Evolutionary conservation across 2,329 filamentous ascomycete species (phyloP).

Genomic region (Corinectria fuckeliana): DNA sequence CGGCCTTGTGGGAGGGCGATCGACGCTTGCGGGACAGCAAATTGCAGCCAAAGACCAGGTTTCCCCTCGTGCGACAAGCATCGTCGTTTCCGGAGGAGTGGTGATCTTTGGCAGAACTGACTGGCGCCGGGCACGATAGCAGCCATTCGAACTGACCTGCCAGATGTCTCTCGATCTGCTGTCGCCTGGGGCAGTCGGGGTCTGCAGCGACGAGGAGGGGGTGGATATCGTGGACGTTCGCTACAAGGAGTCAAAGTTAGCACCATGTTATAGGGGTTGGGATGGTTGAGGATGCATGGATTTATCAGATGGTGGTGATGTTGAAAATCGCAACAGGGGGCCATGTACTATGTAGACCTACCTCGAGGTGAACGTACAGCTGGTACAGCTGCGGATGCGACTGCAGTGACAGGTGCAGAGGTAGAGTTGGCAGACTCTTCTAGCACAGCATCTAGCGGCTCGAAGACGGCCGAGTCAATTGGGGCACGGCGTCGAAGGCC

Average conservation of each 20-base stretch:
- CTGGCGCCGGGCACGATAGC: slow-evolving; percentile 47
- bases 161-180: slow-evolving; percentile 51
- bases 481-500: slow-evolving; percentile 40
- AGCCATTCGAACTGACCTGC: slow-evolving; percentile 60
- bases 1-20: slow-evolving; percentile 29
- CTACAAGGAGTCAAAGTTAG: slow-evolving; percentile 27
- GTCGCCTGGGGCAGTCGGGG: slow-evolving; percentile 33
- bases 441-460: slow-evolving; percentile 42
- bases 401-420: slow-evolving; percentile 6
- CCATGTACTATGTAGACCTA: slow-evolving; percentile 15
- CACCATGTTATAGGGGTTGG: neutral
- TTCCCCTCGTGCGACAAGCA: slow-evolving; percentile 25
- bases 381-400: slow-evolving; percentile 1
- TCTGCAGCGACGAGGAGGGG: slow-evolving; percentile 36
- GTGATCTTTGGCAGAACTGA: slow-evolving; percentile 30
- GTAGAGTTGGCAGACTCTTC: slow-evolving; percentile 37
- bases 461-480: slow-evolving; percentile 42
- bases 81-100: slow-evolving; percentile 19
- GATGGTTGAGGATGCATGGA: neutral
- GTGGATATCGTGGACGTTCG: slow-evolving; percentile 22
- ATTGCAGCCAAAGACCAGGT: slow-evolving; percentile 59
- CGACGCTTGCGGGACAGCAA: slow-evolving; percentile 49
- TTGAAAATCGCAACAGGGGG: neutral
- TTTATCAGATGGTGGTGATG: neutral
- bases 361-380: slow-evolving; percentile 20